A percentile compares a stretch with the other conserved stretches of the same genome.
Evolutionary conservation across 2,329 filamentous ascomycete species (phyloP).

Genomic region (Fusarium verrucosum): DNA sequence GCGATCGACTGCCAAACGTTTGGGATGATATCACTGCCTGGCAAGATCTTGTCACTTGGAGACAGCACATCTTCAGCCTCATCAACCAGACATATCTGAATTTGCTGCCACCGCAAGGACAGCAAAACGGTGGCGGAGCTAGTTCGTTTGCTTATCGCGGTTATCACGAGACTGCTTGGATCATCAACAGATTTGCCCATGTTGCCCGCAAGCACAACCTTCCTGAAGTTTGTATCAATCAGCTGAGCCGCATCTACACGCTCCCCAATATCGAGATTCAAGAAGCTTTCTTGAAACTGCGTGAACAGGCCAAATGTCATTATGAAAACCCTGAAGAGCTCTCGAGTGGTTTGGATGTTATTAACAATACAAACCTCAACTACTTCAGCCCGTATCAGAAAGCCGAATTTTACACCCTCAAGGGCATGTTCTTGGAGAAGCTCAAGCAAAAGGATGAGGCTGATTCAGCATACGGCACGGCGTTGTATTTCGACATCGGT

Average conservation of each 20-base stretch:
- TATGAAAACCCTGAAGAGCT: constrained; percentile 96
- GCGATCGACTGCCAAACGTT: constrained; percentile 92
- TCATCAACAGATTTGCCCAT: constrained; percentile 98
- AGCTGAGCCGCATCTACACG: constrained; percentile 97
- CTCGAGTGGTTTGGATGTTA: constrained; percentile 92
- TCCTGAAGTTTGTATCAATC: constrained; percentile 95
- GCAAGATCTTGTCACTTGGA: constrained; percentile 99
- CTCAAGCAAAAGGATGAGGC: constrained; percentile 90
- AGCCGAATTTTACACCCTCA: constrained; percentile 98
- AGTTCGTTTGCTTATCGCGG: constrained; percentile 92
- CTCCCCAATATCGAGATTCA: constrained; percentile 99
- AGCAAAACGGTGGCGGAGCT: constrained; percentile 82
- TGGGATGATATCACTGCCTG: constrained; percentile 99
- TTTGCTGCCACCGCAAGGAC: constrained; percentile 78
- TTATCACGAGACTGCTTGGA: constrained; percentile 99
- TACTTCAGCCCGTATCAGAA: constrained; percentile 98
- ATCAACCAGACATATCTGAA: constrained; percentile 95
- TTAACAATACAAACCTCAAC: constrained; percentile 99
- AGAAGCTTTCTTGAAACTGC: constrained; percentile 95
- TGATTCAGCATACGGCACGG: constrained; percentile 92
- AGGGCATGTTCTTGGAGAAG: constrained; percentile 99
- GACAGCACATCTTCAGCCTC: constrained; percentile 97
- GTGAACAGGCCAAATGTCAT: constrained; percentile 99
- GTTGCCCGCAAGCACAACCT: constrained; percentile 97
- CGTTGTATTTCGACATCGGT: constrained; percentile 93